Evolutionary conservation across 1,139 yeast genomes (phyloP).

Genomic region (Geotrichum europaeum): DNA sequence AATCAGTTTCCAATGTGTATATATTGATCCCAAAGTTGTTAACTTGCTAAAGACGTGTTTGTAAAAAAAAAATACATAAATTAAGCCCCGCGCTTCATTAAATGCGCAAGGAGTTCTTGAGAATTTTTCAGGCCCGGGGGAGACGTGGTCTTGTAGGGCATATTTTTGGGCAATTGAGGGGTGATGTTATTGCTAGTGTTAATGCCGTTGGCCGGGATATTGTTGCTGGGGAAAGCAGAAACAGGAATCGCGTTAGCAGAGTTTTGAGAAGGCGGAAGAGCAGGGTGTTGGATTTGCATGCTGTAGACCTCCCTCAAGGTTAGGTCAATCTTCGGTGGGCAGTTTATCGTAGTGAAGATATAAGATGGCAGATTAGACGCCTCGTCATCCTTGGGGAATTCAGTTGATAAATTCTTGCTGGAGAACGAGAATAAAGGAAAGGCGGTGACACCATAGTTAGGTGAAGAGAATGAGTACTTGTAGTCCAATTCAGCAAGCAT

Average conservation of each 20-base stretch:
- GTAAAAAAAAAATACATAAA: background rate
- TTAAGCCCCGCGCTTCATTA: constrained; percentile 32
- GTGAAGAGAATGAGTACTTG: constrained; percentile 13
- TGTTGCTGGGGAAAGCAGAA: background rate
- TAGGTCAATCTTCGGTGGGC: background rate
- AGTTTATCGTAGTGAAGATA: constrained; percentile 2
- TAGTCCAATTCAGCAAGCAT: constrained; percentile 25
- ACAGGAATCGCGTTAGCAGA: constrained; percentile 2
- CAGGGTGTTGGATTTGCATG: background rate
- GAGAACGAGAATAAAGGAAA: constrained; percentile 7
- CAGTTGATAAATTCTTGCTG: background rate
- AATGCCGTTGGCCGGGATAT: background rate
- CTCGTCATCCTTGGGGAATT: background rate
- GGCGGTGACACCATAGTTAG: background rate
- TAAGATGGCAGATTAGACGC: constrained; percentile 1
- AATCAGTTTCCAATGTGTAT: background rate
- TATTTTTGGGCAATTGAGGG: background rate
- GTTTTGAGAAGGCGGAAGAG: background rate
- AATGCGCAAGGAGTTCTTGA: constrained; percentile 36
- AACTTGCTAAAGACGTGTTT: background rate
- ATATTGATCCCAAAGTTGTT: background rate
- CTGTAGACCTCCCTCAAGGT: background rate
- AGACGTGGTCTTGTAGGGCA: constrained; percentile 15
- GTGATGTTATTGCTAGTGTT: background rate
- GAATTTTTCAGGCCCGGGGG: constrained; percentile 32